Conservation (phyloP, 306 rosid genomes). For the Prunus campanulata region DNA sequence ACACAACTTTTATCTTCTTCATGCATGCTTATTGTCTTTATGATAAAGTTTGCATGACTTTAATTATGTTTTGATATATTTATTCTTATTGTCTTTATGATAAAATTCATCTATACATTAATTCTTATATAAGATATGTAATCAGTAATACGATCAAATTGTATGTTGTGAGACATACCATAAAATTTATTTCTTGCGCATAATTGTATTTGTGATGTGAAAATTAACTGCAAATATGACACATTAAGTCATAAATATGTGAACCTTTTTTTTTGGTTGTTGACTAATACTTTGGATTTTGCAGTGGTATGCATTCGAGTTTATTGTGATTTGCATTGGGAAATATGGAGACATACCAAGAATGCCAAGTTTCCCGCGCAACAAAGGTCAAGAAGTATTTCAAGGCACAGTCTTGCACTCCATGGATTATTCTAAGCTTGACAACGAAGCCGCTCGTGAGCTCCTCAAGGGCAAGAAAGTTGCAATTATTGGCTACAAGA, state of each 20-base stretch:
- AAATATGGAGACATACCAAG: conserved; percentile 56
- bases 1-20: background rate
- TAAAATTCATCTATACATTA: too few species aligned
- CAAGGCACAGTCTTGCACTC: conserved; percentile 53
- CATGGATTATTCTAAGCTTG: conserved; percentile 49
- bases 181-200: fast-evolving
- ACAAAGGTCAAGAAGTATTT: conserved; percentile 43
- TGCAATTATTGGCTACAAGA: conserved; percentile 52
- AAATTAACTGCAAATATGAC: too few species aligned
- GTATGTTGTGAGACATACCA: too few species aligned
- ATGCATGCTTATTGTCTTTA: background rate
- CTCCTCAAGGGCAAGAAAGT: conserved; percentile 48
- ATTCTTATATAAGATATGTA: too few species aligned
- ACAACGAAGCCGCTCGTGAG: conserved; percentile 34
- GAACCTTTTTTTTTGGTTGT: background rate
- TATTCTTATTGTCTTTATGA: too few species aligned
- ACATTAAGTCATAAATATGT: background rate
- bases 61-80: background rate
- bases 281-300: background rate
- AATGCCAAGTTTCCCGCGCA: conserved; percentile 35
- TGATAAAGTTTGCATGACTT: background rate
- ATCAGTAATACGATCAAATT: too few species aligned
- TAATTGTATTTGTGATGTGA: too few species aligned
- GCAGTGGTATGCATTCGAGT: conserved; percentile 61
- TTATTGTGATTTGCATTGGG: conserved; percentile 55